phyloP scores from a whole-genome alignment of 2,329 filamentous ascomycete species.

The Clarireedia hainanense region DNA sequence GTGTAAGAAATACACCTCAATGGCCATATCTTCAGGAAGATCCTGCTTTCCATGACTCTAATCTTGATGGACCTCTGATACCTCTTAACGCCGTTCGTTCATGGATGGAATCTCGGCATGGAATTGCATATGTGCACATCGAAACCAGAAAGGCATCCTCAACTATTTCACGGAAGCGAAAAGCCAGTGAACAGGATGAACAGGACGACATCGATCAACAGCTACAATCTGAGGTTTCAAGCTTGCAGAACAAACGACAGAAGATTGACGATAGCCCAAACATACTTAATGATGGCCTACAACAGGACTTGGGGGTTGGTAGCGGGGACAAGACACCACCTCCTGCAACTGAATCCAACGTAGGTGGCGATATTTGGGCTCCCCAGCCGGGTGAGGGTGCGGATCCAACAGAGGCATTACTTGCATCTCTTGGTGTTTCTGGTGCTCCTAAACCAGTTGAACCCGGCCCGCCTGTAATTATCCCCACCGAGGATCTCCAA shows the following conservation, averaged over 20 bases:
- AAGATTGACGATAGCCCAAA: conserved; percentile 15
- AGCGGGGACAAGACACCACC: conserved; percentile 13
- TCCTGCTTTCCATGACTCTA: conserved; percentile 34
- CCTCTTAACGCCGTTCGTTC: conserved; percentile 19
- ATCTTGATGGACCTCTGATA: conserved; percentile 18
- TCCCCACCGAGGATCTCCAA: conserved; percentile 1
- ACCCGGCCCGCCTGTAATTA: conserved; percentile 11
- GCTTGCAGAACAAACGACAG: conserved; percentile 17
- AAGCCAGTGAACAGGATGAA: conserved; percentile 12
- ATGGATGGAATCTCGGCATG: conserved; percentile 21
- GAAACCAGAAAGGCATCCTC: background rate
- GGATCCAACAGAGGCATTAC: conserved; percentile 27
- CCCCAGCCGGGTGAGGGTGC: conserved; percentile 25
- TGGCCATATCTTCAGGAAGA: conserved; percentile 37
- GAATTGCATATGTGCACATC: background rate
- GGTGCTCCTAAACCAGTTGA: conserved; percentile 29
- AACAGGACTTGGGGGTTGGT: background rate
- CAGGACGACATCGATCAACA: conserved; percentile 16
- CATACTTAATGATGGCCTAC: background rate
- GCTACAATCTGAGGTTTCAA: conserved; percentile 9
- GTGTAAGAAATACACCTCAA: conserved; percentile 34
- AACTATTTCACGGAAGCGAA: conserved; percentile 19
- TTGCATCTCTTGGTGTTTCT: conserved; percentile 31
- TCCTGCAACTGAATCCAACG: conserved; percentile 20
- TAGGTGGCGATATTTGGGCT: conserved; percentile 27